Evolutionary conservation across 2,329 filamentous ascomycete genomes (phyloP), one percentile per base, ranked within the genome.

Genomic region (Domatiomyces globalis): DNA sequence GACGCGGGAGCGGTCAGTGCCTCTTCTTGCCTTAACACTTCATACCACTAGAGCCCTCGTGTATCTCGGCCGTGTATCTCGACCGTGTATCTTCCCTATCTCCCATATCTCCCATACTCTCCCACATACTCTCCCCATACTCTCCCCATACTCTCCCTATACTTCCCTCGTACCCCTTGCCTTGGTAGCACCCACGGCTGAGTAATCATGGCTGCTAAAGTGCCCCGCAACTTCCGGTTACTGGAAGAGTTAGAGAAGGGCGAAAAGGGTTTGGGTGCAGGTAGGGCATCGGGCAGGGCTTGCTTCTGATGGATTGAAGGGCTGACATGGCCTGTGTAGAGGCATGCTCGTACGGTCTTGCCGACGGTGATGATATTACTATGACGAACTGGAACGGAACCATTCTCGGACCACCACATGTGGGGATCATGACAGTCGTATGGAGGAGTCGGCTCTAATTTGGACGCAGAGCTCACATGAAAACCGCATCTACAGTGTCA

Each of bases 321-420:
- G 12, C 33, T 39, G 33, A 39, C 33, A 39, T 22, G 27, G 27
- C 3, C 36, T 43, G 15, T 47, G 51, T 61, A 92, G 92, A 96
- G 73, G 89, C 89, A 56, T 96, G 90, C 73, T 96, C 92, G 45
- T 96, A 96, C 63, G 92, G 92, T 62, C 79, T 98, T 51, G 87
- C 90, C 58, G 88, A 96, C 67, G 83, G 86, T 46, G 89, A 95
- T 65, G 92, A 98, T 65, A 79, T 95, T 58, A 80, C 92, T 69
- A 95, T 98, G 89, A 90, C 85, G 58, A 88, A 95, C 75, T 98
- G 92, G 92, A 95, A 94, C 65, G 92, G 90, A 63, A 98, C 92
- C 15, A 96, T 98, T 59, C 81, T 95, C 48, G 92, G 92, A 1
- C 92, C 92, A 61, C 90, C 92, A 67, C 89, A 96, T 69, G 92